Base-by-base conservation (phyloP, 1,284 basidiomycete species). In the Ustilago esculenta region DNA sequence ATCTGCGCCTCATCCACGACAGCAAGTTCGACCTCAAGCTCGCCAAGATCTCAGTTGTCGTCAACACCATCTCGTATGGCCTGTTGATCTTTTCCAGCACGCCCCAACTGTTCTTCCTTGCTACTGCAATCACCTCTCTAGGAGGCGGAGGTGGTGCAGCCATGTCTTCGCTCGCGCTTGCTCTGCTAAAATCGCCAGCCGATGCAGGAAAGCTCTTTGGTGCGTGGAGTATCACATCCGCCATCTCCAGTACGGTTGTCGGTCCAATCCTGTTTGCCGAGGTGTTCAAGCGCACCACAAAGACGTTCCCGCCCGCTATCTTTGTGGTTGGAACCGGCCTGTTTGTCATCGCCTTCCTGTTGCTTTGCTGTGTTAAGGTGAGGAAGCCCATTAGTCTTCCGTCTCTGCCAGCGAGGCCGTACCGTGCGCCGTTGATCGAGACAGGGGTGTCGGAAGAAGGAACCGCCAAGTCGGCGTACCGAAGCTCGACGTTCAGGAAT, bases 201-300 rank as follows among this genome's bases (percentile, higher is more conserved):
- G 73, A 81, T 24, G 76, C 80, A 4, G 80, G 79, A 6, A 76
- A 77, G 43, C 60, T 81, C 24, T 81, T 81, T 34, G 79, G 74
- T 14, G 80, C 80, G 15, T 79, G 76, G 76, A 70, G 63, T 40
- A 75, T 81, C 44, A 52, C 73, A 7, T 69, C 66, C 21, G 80
- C 79, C 25, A 55, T 80, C 30, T 67, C 66, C 0, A 59, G 69
- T 17, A 74, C 73, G 18, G 67, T 81, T 2, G 37, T 81, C 1
- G 79, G 80, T 1, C 80, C 80, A 0, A 46, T 77, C 24, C 35
- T 81, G 33, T 81, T 81, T 32, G 71, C 75, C 5, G 36, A 65
- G 17, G 43, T 75, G 3, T 81, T 77, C 34, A 54, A 64, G 29
- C 20, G 42, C 1, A 78, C 72, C 1, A 72, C 67, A 6, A 56